phyloP scores from a whole-genome alignment of 2,329 filamentous ascomycete genomes.

The Trichoderma breve region DNA sequence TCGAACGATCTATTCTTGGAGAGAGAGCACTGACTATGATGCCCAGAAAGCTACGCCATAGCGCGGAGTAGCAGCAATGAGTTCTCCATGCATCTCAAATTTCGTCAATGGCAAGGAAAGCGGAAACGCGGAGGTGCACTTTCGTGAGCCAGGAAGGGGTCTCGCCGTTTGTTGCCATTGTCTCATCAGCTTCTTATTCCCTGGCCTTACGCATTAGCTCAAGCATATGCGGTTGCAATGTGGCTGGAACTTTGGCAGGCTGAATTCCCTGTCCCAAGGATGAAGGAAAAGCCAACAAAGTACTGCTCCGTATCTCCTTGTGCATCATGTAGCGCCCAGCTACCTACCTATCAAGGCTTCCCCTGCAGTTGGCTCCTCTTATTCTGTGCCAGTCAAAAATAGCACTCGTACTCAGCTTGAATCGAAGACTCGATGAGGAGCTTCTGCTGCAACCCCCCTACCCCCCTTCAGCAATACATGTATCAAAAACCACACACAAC shows the following conservation, averaged over 20 bases:
- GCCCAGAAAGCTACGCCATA: neutral
- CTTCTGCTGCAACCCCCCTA: neutral
- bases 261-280: neutral
- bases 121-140: neutral
- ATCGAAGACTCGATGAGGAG: neutral
- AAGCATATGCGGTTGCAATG: neutral
- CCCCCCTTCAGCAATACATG: neutral
- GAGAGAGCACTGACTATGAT: neutral
- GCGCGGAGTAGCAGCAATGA: neutral
- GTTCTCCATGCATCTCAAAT: no score
- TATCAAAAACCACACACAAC: neutral
- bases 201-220: neutral
- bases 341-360: neutral
- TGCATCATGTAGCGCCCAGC: neutral
- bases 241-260: neutral
- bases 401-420: neutral
- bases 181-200: neutral
- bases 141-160: neutral
- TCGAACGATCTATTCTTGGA: conserved; percentile 14
- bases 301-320: neutral
- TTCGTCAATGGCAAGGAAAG: neutral
- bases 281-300: neutral
- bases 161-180: neutral
- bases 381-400: neutral
- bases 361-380: conserved; percentile 10